Base-by-base conservation (phyloP, 2,329 filamentous ascomycete species). In the Bipolaris sorokiniana region DNA sequence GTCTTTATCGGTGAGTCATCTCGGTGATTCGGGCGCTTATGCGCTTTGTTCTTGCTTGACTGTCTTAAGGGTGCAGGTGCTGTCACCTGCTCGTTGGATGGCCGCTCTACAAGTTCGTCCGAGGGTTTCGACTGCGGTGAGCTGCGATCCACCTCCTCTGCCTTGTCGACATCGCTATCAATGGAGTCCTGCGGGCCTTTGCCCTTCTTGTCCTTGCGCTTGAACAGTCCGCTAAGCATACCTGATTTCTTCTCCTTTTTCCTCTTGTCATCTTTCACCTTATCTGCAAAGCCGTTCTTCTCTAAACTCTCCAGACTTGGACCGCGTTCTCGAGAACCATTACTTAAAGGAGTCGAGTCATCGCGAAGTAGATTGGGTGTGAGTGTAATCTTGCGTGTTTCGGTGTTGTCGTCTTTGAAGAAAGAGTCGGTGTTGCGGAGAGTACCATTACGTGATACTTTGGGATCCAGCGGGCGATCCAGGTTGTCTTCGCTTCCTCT, bases 331-430 rank as follows among this genome's bases (percentile, higher is more conserved):
- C 71, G 73, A 42, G 70, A 66, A 46, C 76, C 67, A 56, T 74
- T 68, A 4, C 76, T 72, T 22, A 76, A 70, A 11, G 69, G 71
- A 55, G 71, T 82, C 10, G 81, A 80, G 63, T 97, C 93, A 65
- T 98, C 94, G 40, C 94, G 88, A 38, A 98, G 81, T 51, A 99
- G 79, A 66, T 96, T 96, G 1, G 95, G 95, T 3, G 95, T 99
- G 42, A 99, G 84, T 0, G 93, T 96, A 65, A 99, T 98, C 80
- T 98, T 98, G 77, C 96, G 92, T 2, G 95, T 97, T 77, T 98
- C 95, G 36, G 92, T 90, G 31, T 87, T 92, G 71, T 99, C 94
- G 71, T 98, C 95, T 76, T 92, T 96, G 82, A 97, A 97, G 82
- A 98, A 97, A 1, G 94, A 97, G 77, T 98, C 94, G 4, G 92